Conservation (phyloP, 2,329 filamentous ascomycete genomes). For the Intubia oerlemansii region DNA sequence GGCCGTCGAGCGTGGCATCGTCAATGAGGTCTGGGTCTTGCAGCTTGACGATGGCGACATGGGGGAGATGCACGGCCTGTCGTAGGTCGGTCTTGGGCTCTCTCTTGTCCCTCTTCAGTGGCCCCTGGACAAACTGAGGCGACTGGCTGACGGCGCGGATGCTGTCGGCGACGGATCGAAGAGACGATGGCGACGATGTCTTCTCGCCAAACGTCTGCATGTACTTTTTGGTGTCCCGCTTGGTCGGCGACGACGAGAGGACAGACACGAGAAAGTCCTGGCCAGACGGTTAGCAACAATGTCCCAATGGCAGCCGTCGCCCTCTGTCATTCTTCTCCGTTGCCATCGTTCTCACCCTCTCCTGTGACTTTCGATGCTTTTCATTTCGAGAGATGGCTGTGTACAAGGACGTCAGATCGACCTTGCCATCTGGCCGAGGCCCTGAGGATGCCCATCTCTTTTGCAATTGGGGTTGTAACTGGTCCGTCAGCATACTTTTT, state of each 20-base stretch:
- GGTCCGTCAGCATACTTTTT: too few relatives aligned
- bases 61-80: too few relatives aligned
- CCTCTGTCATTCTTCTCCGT: background rate
- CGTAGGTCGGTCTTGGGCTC: too few relatives aligned
- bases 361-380: conserved; percentile 23
- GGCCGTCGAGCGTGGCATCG: conserved; percentile 45
- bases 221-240: conserved; percentile 80
- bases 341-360: conserved; percentile 18
- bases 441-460: too few relatives aligned
- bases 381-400: conserved; percentile 21
- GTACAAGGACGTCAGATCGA: conserved; percentile 11
- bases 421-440: too few relatives aligned
- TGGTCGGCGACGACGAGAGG: conserved; percentile 73
- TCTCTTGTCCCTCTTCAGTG: too few relatives aligned
- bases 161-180: conserved; percentile 8
- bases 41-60: conserved; percentile 75
- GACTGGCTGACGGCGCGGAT: conserved; percentile 13
- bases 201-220: conserved; percentile 55
- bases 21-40: conserved; percentile 50
- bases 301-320: conserved; percentile 1
- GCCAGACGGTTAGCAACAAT: too few relatives aligned
- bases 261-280: conserved; percentile 65
- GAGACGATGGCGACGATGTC: conserved; percentile 10
- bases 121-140: conserved; percentile 17
- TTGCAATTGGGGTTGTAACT: too few relatives aligned